These are phyloP conservation scores for Amylostereum areolatum DNA, from an alignment of 1,284 basidiomycete species.

Conservation along the genomic window DNA sequence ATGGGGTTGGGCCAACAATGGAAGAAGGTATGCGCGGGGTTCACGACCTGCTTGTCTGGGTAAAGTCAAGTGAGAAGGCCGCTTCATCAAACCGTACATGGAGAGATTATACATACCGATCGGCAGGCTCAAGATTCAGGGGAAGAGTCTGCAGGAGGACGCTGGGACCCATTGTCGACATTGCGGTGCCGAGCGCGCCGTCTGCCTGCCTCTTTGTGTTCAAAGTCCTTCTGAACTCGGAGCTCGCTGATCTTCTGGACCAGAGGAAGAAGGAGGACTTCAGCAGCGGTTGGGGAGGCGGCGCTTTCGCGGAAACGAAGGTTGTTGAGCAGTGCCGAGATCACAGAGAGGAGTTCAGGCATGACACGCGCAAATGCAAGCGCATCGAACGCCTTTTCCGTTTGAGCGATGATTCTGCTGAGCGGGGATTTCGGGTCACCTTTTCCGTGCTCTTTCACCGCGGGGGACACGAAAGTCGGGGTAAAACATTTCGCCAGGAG, in stretches of 20 bases:
- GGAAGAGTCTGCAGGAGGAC: conserved; percentile 75
- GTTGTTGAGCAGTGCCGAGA: conserved; percentile 46
- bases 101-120: conserved; percentile 50
- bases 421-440: conserved; percentile 52
- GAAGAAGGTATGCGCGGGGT: conserved; percentile 88
- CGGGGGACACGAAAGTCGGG: conserved; percentile 49
- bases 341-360: conserved; percentile 64
- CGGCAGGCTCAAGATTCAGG: conserved; percentile 77
- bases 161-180: conserved; percentile 84
- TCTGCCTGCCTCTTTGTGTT: conserved; percentile 90
- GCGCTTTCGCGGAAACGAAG: conserved; percentile 35
- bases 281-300: conserved; percentile 55
- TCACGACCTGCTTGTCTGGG: conserved; percentile 54
- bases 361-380: conserved; percentile 65
- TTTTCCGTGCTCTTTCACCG: conserved; percentile 36
- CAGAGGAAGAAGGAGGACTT: conserved; percentile 68
- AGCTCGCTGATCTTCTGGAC: conserved; percentile 74
- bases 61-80: conserved; percentile 1
- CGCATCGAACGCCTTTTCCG: conserved; percentile 63
- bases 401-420: conserved; percentile 55
- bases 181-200: conserved; percentile 72
- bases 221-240: conserved; percentile 77
- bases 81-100: conserved; percentile 4
- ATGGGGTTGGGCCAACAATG: conserved; percentile 81
- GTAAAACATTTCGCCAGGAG: conserved; percentile 68